Percentiles rank a stretch among this genome's conserved stretches.
These are phyloP conservation scores for Phytomonas serpens DNA, from an alignment of 208 protist genomes.

Conservation along the genomic window DNA sequence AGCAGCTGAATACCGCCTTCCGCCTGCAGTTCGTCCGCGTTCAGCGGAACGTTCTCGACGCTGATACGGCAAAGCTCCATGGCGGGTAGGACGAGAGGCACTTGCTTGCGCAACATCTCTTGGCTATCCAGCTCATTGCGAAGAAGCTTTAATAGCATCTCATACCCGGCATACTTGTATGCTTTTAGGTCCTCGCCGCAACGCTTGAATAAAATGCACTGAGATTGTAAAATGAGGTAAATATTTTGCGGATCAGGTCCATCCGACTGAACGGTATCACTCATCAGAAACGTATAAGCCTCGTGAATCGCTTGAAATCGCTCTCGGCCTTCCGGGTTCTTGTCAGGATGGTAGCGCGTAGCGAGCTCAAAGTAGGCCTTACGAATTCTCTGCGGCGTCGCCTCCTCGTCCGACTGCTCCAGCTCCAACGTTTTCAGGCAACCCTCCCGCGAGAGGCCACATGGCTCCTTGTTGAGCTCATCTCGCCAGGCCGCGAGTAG, in stretches of 20 bases:
- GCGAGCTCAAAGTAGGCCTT: conserved; percentile 93
- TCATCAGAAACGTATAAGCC: conserved; percentile 84
- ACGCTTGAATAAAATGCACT: conserved; percentile 90
- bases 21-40: conserved; percentile 90
- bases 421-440: conserved; percentile 78
- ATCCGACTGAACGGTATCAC: conserved; percentile 6
- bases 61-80: conserved; percentile 87
- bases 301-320: conserved; percentile 90
- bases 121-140: conserved; percentile 49
- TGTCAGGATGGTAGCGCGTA: conserved; percentile 94
- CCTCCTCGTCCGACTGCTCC: neutral
- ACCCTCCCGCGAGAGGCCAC: conserved; percentile 42
- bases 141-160: conserved; percentile 79
- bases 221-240: conserved; percentile 69
- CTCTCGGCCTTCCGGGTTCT: conserved; percentile 92
- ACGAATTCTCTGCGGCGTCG: conserved; percentile 43
- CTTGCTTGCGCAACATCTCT: conserved; percentile 58
- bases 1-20: conserved; percentile 87
- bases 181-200: conserved; percentile 54
- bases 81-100: conserved; percentile 69
- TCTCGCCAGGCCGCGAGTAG: conserved; percentile 75
- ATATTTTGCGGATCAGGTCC: conserved; percentile 58
- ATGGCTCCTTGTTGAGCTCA: conserved; percentile 85
- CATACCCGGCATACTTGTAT: conserved; percentile 95
- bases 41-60: conserved; percentile 86